These are phyloP conservation scores for Narthecium ossifragum DNA, from an alignment of 106 monocot genomes.

Conservation along the genomic window DNA sequence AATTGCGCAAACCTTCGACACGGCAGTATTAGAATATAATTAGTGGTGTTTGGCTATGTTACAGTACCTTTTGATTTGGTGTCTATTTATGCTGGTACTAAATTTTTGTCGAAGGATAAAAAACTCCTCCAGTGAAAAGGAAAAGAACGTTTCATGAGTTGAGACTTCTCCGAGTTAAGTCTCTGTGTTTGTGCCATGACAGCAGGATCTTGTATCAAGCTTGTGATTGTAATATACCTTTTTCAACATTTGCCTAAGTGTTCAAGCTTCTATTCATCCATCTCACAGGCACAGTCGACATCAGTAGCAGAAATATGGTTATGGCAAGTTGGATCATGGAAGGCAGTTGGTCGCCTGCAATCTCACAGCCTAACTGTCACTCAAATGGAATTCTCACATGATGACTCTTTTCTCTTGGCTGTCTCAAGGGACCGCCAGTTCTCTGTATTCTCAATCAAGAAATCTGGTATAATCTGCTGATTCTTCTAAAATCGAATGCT, in stretches of 20 bases:
- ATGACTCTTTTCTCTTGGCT: constrained; percentile 67
- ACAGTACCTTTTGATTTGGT: no score
- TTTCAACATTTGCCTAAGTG: neutral
- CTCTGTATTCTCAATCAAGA: constrained; percentile 63
- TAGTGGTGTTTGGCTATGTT: no score
- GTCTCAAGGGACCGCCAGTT: constrained; percentile 96
- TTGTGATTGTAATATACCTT: neutral
- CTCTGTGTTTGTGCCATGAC: no score
- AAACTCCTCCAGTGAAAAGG: no score
- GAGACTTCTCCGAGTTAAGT: no score
- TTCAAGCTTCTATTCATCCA: neutral
- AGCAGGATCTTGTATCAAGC: no score
- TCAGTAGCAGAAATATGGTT: constrained; percentile 80
- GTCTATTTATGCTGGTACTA: no score
- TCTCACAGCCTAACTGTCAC: constrained; percentile 90
- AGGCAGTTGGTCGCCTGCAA: constrained; percentile 76
- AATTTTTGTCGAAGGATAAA: no score
- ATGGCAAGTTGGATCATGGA: constrained; percentile 96
- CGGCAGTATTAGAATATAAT: no score
- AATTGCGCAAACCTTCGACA: no score
- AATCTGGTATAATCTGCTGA: constrained; percentile 38
- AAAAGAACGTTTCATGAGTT: no score
- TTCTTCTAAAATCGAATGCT: no score
- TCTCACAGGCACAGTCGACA: constrained; percentile 68
- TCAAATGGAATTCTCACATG: constrained; percentile 81